Base-by-base conservation (phyloP, 192 early-diverging fungal species). In the Entomortierella chlamydospora region DNA sequence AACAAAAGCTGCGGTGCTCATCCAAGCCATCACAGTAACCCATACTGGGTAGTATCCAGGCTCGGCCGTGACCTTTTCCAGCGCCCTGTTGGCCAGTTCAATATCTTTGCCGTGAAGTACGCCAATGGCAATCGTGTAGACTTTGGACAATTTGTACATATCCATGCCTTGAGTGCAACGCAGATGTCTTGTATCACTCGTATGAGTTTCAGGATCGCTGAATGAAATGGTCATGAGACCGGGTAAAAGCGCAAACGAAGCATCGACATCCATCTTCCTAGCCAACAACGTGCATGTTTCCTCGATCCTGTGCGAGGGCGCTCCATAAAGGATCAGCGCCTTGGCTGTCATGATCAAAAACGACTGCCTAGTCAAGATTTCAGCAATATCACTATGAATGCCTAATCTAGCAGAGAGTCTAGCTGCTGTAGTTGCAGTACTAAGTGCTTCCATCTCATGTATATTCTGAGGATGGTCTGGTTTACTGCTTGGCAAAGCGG, bases 181-280 rank as follows among this genome's bases (percentile, higher is more conserved):
- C 42, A 94, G 83, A 20, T 92, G 83, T 33, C 91, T 90, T 1
- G 92, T 94, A 62, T 94, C 92, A 25, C 90, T 91, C 4, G 92
- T 89, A 33, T 92, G 87, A 8, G 92, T 94, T 52, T 92, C 92
- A 11, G 87, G 82, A 80, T 93, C 90, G 58, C 91, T 89, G 81
- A 93, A 93, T 11, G 87, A 88, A 39, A 92, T 87, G 63, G 92
- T 87, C 70, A 94, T 90, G 51, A 94, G 70, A 1, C 90, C 90
- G 1, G 92, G 92, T 42, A 94, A 71, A n/a, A 86, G 85, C 31
- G 88, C 87, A 60, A 91, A 91, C 26, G 84, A 87, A 1, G 88
- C 91, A 39, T 92, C 86, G 23, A 93, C 82, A 41, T 90, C 90
- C 64, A 93, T 72, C 53, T 64, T 69, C 60, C 76, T 82, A 2